Base-by-base conservation (phyloP, 176 grass and related monocot genomes). In the Oryza meyeriana region DNA sequence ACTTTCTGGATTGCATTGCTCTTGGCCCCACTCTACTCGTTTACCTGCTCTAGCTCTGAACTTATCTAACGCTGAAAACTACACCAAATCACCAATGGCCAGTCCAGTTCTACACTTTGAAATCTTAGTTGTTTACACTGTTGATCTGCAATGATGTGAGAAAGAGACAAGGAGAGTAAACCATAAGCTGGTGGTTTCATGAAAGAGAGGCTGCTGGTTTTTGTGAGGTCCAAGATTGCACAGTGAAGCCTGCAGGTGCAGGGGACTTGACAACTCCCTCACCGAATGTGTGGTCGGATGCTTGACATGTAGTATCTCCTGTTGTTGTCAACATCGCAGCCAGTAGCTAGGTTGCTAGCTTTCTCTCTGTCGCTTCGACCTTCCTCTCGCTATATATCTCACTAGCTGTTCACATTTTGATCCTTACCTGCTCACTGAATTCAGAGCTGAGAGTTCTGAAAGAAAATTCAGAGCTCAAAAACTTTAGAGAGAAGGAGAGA, bases 351-450 rank as follows among this genome's bases (percentile, higher is more conserved):
- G n/a, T 24, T 20, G 9, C 39, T 76, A 35, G 31, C 14, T 71
- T 61, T 55, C 6, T 81, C 78, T 52, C 44, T 24, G 22, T 29
- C 44, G 42, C 59, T 57, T 81, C 86, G 50, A 70, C 70, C 86
- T 86, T 0, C 52, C 22, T 25, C n/a, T 59, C 82, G 74, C 83
- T 77, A 83, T 86, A 76, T 94, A 87, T 81, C 85, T 64, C 61
- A 63, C 55, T 34, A 69, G 36, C 66, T 79, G 66, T 71, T 18
- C 52, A 65, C 35, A 35, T 36, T 29, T 29, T 34, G 28, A 71
- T 63, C 36, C 74, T 78, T 78, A 63, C 22, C 62, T 44, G 12
- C 66, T 70, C 74, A 33, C 55, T 59, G 4, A 25, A 18, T 47
- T 47, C 44, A 47, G 44, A 1, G 13, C 1, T 59, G 1, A 59